These are phyloP conservation scores for Avena eriantha DNA, from an alignment of 176 grass and related monocot species.

Conservation along the genomic window DNA sequence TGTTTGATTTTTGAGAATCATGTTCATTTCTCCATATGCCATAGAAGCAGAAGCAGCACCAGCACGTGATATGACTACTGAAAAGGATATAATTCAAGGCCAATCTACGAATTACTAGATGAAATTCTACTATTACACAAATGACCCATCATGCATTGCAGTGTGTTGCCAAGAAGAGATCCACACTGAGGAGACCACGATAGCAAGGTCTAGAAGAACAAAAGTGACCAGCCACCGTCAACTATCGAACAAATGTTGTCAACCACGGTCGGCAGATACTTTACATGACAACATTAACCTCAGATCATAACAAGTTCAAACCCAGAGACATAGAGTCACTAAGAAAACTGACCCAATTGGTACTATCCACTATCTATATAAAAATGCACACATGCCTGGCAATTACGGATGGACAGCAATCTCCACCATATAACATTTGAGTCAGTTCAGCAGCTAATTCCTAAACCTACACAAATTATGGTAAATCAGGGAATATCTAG, in stretches of 20 bases:
- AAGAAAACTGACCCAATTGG: neutral
- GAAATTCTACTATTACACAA: neutral
- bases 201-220: neutral
- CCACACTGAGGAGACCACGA: neutral
- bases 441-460: neutral
- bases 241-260: slow-evolving; percentile 1
- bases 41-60: neutral
- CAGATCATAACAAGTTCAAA: slow-evolving; percentile 17
- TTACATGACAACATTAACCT: slow-evolving; percentile 4
- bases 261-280: neutral
- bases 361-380: neutral
- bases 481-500: neutral
- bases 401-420: neutral
- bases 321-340: neutral
- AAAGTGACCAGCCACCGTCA: neutral
- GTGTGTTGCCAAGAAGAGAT: neutral
- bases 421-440: neutral
- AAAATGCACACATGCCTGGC: neutral
- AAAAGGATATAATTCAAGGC: neutral
- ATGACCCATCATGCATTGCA: neutral
- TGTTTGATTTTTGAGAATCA: slow-evolving; percentile 9
- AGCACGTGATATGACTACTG: neutral
- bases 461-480: neutral
- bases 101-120: neutral
- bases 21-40: neutral